A percentile compares a stretch with the other conserved stretches of the same genome.
phyloP scores from a whole-genome alignment of 2,329 filamentous ascomycete species.

The Dryadomyces quercus-mongolicae region DNA sequence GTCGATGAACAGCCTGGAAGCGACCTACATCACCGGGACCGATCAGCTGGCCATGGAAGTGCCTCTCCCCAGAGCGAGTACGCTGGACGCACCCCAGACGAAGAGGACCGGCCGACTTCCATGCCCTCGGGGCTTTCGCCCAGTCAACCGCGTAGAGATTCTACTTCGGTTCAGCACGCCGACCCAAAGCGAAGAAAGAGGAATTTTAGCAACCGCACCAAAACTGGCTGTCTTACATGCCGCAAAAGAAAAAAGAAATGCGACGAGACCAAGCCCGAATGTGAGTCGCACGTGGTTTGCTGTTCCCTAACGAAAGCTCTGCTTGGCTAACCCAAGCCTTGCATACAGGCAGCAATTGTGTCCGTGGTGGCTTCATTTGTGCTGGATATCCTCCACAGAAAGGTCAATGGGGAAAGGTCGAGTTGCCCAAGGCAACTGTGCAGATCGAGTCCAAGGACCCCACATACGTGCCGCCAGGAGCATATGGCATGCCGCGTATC shows the following conservation, averaged over 20 bases:
- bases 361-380: conserved; percentile 80
- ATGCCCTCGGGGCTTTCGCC: conserved; percentile 33
- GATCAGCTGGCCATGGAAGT: conserved; percentile 17
- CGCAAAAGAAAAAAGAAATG: conserved; percentile 94
- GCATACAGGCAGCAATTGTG: conserved; percentile 67
- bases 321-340: conserved; percentile 4
- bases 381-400: conserved; percentile 80
- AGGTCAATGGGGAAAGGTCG: conserved; percentile 66
- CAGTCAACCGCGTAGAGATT: conserved; percentile 29
- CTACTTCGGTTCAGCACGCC: conserved; percentile 33
- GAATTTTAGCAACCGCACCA: conserved; percentile 89
- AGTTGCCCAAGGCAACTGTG: conserved; percentile 53
- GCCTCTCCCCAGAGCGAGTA: conserved; percentile 36
- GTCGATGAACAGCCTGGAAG: conserved; percentile 37
- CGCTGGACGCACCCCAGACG: conserved; percentile 40
- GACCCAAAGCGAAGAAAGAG: conserved; percentile 60
- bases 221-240: conserved; percentile 91
- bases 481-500: conserved; percentile 40
- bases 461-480: conserved; percentile 46
- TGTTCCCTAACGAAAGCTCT: not conserved
- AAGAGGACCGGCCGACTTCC: conserved; percentile 32
- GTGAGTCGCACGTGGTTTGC: conserved; percentile 39
- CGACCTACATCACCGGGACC: conserved; percentile 16
- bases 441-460: conserved; percentile 77
- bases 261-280: conserved; percentile 85